phyloP scores from a whole-genome alignment of 2,329 filamentous ascomycete genomes.

The Trichoderma oligosporum region DNA sequence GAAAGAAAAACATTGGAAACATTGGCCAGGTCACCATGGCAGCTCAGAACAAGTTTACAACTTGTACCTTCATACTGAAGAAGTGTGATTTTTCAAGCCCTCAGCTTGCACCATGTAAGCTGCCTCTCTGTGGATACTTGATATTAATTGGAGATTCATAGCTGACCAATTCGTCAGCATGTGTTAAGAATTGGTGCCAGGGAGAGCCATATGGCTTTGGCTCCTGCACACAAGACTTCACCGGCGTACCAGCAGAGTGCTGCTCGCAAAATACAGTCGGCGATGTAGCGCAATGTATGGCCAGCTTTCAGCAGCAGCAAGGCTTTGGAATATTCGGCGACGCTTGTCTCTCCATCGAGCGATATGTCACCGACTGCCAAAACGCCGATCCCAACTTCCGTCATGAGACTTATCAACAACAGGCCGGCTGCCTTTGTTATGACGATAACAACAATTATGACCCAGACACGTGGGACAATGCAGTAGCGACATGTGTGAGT shows the following conservation, averaged over 20 bases:
- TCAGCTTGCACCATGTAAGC: conserved; percentile 4
- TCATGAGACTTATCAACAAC: neutral
- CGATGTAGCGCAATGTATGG: conserved; percentile 12
- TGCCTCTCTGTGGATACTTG: neutral
- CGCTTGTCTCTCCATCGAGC: conserved; percentile 1
- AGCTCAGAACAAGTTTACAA: conserved; percentile 9
- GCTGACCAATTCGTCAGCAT: neutral
- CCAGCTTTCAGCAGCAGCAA: conserved; percentile 5
- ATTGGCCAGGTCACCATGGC: neutral
- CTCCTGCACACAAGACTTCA: conserved; percentile 10
- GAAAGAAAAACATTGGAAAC: neutral
- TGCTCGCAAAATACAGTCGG: conserved; percentile 11
- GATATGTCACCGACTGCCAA: neutral
- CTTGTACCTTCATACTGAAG: conserved; percentile 1
- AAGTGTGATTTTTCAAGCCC: conserved; percentile 5
- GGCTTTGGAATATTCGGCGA: conserved; percentile 7
- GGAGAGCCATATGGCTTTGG: conserved; percentile 17
- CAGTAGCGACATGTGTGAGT: conserved; percentile 11
- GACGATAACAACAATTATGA: conserved; percentile 1
- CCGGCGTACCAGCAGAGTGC: conserved; percentile 1
- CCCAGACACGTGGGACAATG: conserved; percentile 9
- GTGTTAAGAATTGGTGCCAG: conserved; percentile 7
- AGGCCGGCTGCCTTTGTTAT: conserved; percentile 9
- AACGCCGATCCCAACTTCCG: neutral
- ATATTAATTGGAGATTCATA: no score